Conservation (phyloP, 805 yeast species). For the Crinitomyces ghanaensis region DNA sequence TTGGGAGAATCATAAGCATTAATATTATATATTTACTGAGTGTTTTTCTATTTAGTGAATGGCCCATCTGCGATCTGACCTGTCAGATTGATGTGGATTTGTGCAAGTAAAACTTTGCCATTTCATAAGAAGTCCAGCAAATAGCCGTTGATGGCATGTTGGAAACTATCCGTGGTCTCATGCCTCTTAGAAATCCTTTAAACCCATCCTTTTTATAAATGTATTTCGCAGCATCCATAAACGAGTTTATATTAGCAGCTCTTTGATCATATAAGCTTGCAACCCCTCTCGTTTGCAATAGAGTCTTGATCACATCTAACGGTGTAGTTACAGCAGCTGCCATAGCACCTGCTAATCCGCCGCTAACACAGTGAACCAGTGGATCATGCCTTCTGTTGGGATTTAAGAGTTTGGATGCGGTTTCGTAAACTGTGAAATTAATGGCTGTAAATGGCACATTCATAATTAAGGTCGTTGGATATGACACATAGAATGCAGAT, state of each 20-base stretch:
- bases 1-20: neutral
- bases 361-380: conserved; percentile 78
- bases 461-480: conserved; percentile 87
- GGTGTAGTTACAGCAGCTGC: conserved; percentile 96
- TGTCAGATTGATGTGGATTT: neutral
- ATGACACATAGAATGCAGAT: conserved; percentile 77
- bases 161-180: conserved; percentile 81
- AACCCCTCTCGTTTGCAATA: conserved; percentile 65
- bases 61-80: neutral
- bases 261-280: conserved; percentile 16
- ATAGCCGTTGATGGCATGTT: conserved; percentile 95
- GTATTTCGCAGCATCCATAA: conserved; percentile 57
- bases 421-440: conserved; percentile 87
- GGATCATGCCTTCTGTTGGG: conserved; percentile 75
- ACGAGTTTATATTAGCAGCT: conserved; percentile 50
- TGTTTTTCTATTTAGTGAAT: conserved; percentile 2
- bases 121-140: conserved; percentile 95
- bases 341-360: conserved; percentile 89
- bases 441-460: conserved; percentile 92
- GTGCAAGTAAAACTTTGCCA: conserved; percentile 67
- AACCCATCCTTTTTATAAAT: conserved; percentile 38
- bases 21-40: neutral
- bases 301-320: conserved; percentile 85
- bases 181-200: conserved; percentile 68
- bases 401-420: conserved; percentile 63